Base-by-base conservation (phyloP, 495 filamentous ascomycete genomes). In the Aspergillus ostianus region DNA sequence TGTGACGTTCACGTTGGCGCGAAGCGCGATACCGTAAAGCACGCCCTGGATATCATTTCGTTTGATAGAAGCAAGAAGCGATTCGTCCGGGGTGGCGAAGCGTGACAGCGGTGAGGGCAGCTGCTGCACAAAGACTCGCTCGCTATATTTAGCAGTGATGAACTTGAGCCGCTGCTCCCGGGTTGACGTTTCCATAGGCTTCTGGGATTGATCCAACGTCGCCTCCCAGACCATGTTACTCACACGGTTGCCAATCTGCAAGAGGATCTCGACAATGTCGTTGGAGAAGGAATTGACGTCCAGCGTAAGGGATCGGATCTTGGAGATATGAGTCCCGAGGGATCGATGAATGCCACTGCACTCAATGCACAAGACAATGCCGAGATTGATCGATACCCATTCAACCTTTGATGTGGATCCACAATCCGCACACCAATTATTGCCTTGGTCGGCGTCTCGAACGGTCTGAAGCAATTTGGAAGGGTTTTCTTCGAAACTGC, bases 331-430 rank as follows among this genome's bases (percentile, higher is more conserved):
- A 3, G 94, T 99, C 8, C 94, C 94, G 2, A 99, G 82, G 10
- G 94, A 98, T 21, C 94, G 87, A 74, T 99, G 94, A 58, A 99
- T 97, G 65, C 94, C 94, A 67, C 92, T 94, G 73, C 94, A 99
- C 72, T 99, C 94, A 61, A 99, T 99, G 75, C 94, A 99, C 17
- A 99, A 82, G 30, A 98, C 87, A 55, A 98, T 96, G 29, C 90
- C 95, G 4, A 99, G 83, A 64, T 99, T 99, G 71, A 99, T 96
- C 2, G 93, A 97, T 45, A 97, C 94, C 94, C 94, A 99, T 71
- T 99, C 95, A 18, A 95, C 91, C 72, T 96, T 97, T 63, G 87
- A 83, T 29, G 87, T 87, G 21, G 92, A 95, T 15, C 90, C 91
- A 69, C 94, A 99, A 68, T 99, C 94, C 21, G 93, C 94, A 72